A percentile compares a stretch with the other conserved stretches of the same genome.
phyloP scores from a whole-genome alignment of 2,329 filamentous ascomycete species.

The Fusarium longipes region DNA sequence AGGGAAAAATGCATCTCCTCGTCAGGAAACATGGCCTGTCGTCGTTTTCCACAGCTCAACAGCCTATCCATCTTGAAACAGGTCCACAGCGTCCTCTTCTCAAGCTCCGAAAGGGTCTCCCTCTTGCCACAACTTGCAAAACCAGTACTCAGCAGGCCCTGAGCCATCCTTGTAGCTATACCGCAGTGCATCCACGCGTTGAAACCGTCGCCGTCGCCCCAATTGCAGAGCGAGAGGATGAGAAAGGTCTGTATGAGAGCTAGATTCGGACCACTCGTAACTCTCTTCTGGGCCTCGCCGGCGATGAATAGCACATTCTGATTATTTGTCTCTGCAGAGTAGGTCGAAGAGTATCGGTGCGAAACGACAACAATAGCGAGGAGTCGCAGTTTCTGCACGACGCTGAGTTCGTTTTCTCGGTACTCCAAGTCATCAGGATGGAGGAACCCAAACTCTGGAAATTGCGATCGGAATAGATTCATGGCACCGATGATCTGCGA shows the following conservation, averaged over 20 bases:
- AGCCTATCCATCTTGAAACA: conserved; percentile 44
- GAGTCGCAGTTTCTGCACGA: conserved; percentile 29
- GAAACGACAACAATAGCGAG: conserved; percentile 33
- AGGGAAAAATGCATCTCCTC: conserved; percentile 31
- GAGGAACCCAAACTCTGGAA: conserved; percentile 42
- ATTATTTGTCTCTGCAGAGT: background rate
- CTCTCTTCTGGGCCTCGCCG: conserved; percentile 26
- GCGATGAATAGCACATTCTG: conserved; percentile 8
- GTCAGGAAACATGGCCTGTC: conserved; percentile 40
- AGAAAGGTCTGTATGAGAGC: conserved; percentile 39
- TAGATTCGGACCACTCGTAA: conserved; percentile 27
- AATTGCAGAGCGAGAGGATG: conserved; percentile 39
- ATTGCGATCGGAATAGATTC: conserved; percentile 36
- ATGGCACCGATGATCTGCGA: conserved; percentile 19
- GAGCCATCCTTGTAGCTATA: conserved; percentile 42
- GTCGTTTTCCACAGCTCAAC: conserved; percentile 38
- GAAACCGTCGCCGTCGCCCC: conserved; percentile 45
- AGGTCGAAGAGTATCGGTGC: conserved; percentile 18
- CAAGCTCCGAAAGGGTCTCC: conserved; percentile 33
- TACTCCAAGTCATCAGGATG: conserved; percentile 44
- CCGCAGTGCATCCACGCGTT: conserved; percentile 46
- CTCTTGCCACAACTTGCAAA: conserved; percentile 30
- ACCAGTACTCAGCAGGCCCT: conserved; percentile 37
- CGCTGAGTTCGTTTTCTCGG: conserved; percentile 5
- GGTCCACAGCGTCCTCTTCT: conserved; percentile 40